phyloP scores from a whole-genome alignment of 1,284 basidiomycete genomes.

The Tremellales sp. region DNA sequence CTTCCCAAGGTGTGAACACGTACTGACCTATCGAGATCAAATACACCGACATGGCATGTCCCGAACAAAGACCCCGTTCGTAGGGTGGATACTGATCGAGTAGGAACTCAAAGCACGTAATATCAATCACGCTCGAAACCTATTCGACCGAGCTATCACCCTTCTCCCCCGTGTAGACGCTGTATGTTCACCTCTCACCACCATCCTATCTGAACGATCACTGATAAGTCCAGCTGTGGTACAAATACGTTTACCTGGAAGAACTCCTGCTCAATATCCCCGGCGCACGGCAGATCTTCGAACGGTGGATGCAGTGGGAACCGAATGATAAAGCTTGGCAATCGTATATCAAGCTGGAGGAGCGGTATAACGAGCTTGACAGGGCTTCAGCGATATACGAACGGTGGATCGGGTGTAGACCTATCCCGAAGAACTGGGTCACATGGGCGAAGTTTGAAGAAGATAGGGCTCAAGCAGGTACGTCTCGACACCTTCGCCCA shows the following conservation, averaged over 20 bases:
- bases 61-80: background rate
- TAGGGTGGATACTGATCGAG: background rate
- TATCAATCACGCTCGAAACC: conserved; percentile 92
- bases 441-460: conserved; percentile 97
- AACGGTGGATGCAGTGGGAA: conserved; percentile 99
- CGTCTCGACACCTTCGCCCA: no score
- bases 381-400: conserved; percentile 91
- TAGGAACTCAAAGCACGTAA: conserved; percentile 90
- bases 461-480: conserved; percentile 65
- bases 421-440: conserved; percentile 93
- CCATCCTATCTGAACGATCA: background rate
- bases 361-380: conserved; percentile 86
- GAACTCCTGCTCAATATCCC: conserved; percentile 93
- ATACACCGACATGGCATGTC: conserved; percentile 80
- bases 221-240: conserved; percentile 70
- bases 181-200: conserved; percentile 23
- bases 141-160: conserved; percentile 94
- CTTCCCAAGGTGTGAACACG: background rate
- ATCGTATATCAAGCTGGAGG: conserved; percentile 95
- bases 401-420: conserved; percentile 86
- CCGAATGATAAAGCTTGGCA: conserved; percentile 99
- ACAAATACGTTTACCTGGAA: conserved; percentile 98
- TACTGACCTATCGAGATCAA: conserved; percentile 52
- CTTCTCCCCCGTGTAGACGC: conserved; percentile 85
- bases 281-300: conserved; percentile 94